Base-by-base conservation (phyloP, 2,329 filamentous ascomycete species). In the Neurospora crassa region DNA sequence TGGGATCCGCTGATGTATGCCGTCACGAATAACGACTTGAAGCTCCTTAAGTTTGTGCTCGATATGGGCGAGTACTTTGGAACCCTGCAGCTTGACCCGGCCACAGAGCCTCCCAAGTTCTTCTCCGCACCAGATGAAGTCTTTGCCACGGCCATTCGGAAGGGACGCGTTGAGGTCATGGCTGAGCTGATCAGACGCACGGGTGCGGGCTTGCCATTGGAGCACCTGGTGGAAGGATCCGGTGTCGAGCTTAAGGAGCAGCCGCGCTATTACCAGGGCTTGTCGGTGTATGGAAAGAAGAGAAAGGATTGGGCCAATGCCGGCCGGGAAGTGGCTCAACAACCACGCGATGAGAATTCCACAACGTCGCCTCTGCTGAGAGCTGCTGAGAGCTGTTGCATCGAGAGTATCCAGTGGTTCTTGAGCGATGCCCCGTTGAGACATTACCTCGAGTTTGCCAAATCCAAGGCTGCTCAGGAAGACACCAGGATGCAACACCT, bases 361-460 rank as follows among this genome's bases (percentile, higher is more conserved):
- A 81, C 82, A 42, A 83, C 81, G 0, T 86, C 90, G 2, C 91
- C 90, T 3, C 80, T 92, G 10, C 83, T 92, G 1, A 81, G 85
- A 72, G 89, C 90, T 67, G 89, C 87, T 14, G 76, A 81, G 10
- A 75, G 76, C 1, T 88, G 89, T 3, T 90, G 84, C 24, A 78
- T 95, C n/a, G 87, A 90, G 47, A 85, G 86, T 20, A 87, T 93
- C 0, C 89, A 96, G 77, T 96, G 92, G 88, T 92, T 95, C 78
- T 80, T 93, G 70, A 89, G 91, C 71, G 91, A 92, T 73, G 86
- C 88, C 0, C 92, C 93, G 0, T 81, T 88, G 74, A 84, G 89
- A 40, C 83, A 87, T 70, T 96, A 96, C 76, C 80, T 85, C 37
- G 88, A 92, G 67, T 96, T 94, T 77, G 85, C 83, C 47, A 82